Percentiles rank a stretch among this genome's conserved stretches.
phyloP scores from a whole-genome alignment of 1,284 basidiomycete species.

The Peniophora sp. region DNA sequence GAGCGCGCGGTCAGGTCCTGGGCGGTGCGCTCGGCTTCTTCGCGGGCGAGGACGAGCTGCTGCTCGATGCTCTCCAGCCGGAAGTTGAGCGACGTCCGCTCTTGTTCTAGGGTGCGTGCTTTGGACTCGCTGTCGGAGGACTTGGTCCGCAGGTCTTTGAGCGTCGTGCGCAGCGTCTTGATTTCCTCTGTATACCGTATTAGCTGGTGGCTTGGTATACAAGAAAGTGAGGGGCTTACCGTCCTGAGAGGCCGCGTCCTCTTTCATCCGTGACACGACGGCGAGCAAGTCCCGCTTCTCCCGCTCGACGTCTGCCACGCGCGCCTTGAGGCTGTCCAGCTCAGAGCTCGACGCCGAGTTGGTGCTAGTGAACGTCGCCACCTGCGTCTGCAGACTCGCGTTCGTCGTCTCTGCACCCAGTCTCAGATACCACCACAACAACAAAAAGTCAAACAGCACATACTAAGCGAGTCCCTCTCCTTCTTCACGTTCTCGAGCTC shows the following conservation, averaged over 20 bases:
- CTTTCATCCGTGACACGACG: slow-evolving; percentile 66
- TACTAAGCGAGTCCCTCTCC: slow-evolving; percentile 61
- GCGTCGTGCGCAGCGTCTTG: slow-evolving; percentile 52
- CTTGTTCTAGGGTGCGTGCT: slow-evolving; percentile 59
- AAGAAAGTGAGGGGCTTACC: slow-evolving; percentile 29
- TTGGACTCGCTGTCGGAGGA: slow-evolving; percentile 57
- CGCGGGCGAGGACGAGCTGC: slow-evolving; percentile 66
- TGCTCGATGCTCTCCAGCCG: slow-evolving; percentile 73
- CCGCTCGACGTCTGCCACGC: slow-evolving; percentile 62
- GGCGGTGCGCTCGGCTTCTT: slow-evolving; percentile 61
- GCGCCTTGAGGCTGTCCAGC: slow-evolving; percentile 44
- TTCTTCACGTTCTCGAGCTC: slow-evolving; percentile 46
- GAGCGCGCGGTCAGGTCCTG: slow-evolving; percentile 55
- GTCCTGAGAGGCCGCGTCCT: slow-evolving; percentile 61
- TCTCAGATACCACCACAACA: background rate
- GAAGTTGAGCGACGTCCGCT: slow-evolving; percentile 66
- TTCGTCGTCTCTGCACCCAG: slow-evolving; percentile 43
- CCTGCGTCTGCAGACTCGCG: slow-evolving; percentile 42
- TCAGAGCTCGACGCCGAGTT: slow-evolving; percentile 56
- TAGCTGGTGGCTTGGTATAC: slow-evolving; percentile 5
- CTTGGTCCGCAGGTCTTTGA: slow-evolving; percentile 71
- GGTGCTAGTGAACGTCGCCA: slow-evolving; percentile 43
- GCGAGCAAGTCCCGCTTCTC: slow-evolving; percentile 76
- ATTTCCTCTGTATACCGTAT: slow-evolving; percentile 48
- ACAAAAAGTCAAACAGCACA: slow-evolving; percentile 14